Evolutionary conservation across 1,284 basidiomycete species (phyloP), one percentile per base, ranked within the genome.

Genomic region (Cryptococcus depauperatus): DNA sequence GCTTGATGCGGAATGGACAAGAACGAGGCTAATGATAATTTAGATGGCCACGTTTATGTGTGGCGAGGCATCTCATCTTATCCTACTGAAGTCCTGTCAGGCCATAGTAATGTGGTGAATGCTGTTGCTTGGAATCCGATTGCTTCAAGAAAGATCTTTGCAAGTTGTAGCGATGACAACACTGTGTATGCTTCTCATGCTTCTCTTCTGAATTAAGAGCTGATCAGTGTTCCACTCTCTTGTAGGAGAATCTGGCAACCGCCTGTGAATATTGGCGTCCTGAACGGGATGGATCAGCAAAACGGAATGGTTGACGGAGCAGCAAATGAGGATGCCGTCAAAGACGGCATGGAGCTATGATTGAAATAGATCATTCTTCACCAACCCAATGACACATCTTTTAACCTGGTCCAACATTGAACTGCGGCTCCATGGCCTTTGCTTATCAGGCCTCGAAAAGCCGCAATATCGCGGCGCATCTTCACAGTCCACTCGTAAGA

Each of bases 71-170:
- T 88, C 57, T 84, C 83, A 3, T 85, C 85, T 0, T 75, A 78
- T 0, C 76, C 91, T 35, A 76, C 98, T 22, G 88, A 96, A 68
- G 77, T 82, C 21, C 77, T 97, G 1, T 68, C 77, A 1, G 93
- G 92, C 0, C 95, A 98, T 59, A 69, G 71, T 41, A 90, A 90
- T 30, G 85, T 84, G 48, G 92, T 99, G 50, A 99, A 97, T 68
- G 83, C 84, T 16, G 91, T 98, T 9, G 85, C 90, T 13, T 98
- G 95, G 95, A 93, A 96, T 69, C 90, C 89, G 1, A 61, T 66
- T 21, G 76, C 75, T 50, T 82, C 86, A 52, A 77, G 82, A 56
- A 78, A 79, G 48, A 86, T 97, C 78, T 93, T 98, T 71, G 93
- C 93, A 23, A 86, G 84, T 32, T 91, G 88, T 68, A 88, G 86